phyloP scores from a whole-genome alignment of 768 basidiomycete genomes.

The Termitomyces heimii region DNA sequence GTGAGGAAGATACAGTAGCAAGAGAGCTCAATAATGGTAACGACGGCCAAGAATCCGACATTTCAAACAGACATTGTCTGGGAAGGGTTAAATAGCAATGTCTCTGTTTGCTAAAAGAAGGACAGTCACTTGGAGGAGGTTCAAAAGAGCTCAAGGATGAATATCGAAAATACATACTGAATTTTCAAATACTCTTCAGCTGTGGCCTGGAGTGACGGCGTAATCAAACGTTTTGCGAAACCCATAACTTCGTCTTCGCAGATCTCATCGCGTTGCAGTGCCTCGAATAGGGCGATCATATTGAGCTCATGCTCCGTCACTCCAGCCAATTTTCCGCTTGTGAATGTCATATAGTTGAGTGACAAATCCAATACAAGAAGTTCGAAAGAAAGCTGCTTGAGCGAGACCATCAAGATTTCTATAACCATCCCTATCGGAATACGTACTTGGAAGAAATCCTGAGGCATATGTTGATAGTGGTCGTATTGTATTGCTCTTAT shows the following conservation, averaged over 20 bases:
- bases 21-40: not conserved
- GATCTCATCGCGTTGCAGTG: not conserved
- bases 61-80: not conserved
- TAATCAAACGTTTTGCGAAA: not conserved
- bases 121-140: not conserved
- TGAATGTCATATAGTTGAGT: not conserved
- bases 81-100: not conserved
- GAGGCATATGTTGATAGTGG: not conserved
- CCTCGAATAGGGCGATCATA: conserved; percentile 1
- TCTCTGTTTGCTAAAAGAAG: too few species aligned
- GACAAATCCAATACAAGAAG: not conserved
- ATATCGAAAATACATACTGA: not conserved
- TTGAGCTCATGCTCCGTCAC: not conserved
- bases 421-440: not conserved
- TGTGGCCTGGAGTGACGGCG: not conserved
- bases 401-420: not conserved
- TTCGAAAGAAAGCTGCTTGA: not conserved
- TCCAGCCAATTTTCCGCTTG: not conserved
- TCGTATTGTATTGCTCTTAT: not conserved
- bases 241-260: not conserved
- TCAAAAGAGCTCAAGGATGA: not conserved
- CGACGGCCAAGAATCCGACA: not conserved
- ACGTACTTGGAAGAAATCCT: not conserved
- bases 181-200: not conserved
- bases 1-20: not conserved